These are phyloP conservation scores for Coix lacrymajobi DNA, from an alignment of 176 grass and related monocot species.

Conservation along the genomic window DNA sequence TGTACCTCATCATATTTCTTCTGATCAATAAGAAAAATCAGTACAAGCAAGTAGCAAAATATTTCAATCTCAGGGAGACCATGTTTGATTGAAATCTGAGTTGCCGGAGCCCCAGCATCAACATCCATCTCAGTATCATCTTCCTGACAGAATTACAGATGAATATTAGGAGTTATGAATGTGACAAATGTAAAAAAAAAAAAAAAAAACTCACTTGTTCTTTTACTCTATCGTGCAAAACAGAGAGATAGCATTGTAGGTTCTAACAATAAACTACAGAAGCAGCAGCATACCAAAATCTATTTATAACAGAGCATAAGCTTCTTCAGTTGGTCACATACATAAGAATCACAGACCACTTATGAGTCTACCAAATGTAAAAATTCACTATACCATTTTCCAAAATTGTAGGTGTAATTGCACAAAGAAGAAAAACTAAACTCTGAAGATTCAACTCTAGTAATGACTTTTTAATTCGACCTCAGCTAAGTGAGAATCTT, in stretches of 20 bases:
- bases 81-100: conserved; percentile 57
- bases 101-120: conserved; percentile 33
- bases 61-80: conserved; percentile 80
- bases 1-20: conserved; percentile 70
- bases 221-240: not conserved
- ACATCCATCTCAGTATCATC: conserved; percentile 71
- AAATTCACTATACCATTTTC: not conserved
- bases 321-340: not conserved
- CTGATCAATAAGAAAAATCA: conserved; percentile 81
- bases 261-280: not conserved
- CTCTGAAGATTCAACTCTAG: not conserved
- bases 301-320: not conserved
- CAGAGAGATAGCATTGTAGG: not conserved
- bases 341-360: not conserved
- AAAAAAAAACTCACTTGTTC: not conserved
- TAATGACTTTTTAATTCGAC: not conserved
- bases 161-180: not conserved
- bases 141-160: conserved; percentile 40
- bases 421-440: not conserved
- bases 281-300: not conserved
- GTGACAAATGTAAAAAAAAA: not conserved
- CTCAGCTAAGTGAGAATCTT: not conserved
- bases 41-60: conserved; percentile 76
- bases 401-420: not conserved
- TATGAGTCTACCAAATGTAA: not conserved